A percentile compares a stretch with the other conserved stretches of the same genome.
These are phyloP conservation scores for Termitomyces sp. DNA, from an alignment of 768 basidiomycete genomes.

Conservation along the genomic window DNA sequence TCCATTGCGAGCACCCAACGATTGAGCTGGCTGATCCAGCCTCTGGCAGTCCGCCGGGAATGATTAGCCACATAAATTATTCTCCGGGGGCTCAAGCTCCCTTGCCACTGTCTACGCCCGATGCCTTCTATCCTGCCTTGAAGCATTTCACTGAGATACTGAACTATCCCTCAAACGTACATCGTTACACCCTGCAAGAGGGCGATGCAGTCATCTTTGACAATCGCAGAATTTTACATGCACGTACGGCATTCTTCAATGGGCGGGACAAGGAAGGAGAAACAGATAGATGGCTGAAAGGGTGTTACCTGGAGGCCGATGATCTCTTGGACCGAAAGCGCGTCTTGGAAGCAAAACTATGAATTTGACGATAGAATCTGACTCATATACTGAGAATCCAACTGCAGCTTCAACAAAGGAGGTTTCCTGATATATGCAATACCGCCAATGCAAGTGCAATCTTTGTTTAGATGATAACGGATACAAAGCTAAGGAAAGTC, in stretches of 20 bases:
- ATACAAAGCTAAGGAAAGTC: neutral
- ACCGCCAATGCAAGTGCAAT: constrained; percentile 53
- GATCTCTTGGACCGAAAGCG: constrained; percentile 58
- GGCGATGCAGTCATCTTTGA: constrained; percentile 91
- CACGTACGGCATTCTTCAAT: constrained; percentile 67
- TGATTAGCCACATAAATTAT: constrained; percentile 78
- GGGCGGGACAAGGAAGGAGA: constrained; percentile 40
- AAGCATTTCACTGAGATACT: constrained; percentile 55
- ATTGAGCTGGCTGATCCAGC: constrained; percentile 52
- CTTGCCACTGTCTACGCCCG: constrained; percentile 50
- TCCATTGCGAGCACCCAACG: constrained; percentile 69
- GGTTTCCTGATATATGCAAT: constrained; percentile 60
- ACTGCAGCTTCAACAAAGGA: constrained; percentile 23
- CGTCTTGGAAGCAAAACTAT: constrained; percentile 35
- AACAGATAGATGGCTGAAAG: constrained; percentile 84
- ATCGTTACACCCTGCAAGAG: constrained; percentile 66
- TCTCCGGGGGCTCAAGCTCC: constrained; percentile 94
- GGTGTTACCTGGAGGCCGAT: constrained; percentile 76
- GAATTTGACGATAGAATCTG: neutral
- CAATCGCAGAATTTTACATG: constrained; percentile 88
- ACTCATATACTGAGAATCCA: neutral
- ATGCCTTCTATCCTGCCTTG: constrained; percentile 62
- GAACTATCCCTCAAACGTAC: constrained; percentile 47
- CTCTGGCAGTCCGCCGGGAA: constrained; percentile 16
- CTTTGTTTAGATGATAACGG: constrained; percentile 21